Base-by-base conservation (phyloP, 2,329 filamentous ascomycete species). In the Daldinia sp. region DNA sequence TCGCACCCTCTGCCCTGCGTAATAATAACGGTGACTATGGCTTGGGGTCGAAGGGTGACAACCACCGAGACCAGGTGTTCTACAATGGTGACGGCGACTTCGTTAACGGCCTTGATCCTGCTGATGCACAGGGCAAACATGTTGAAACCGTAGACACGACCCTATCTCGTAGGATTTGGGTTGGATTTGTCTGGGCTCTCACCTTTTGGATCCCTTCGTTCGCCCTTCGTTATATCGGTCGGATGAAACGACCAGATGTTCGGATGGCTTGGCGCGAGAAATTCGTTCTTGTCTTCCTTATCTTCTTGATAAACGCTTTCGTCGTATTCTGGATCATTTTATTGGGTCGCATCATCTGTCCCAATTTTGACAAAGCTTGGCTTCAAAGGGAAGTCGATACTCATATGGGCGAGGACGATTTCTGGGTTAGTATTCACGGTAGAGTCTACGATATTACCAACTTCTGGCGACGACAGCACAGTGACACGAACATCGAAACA, bases 191-290 rank as follows among this genome's bases (percentile, higher is more conserved):
- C 2, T 98, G 94, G 93, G 85, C 86, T 0, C 69, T 96, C 49
- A 99, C 95, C 0, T 98, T 93, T 75, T 98, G 92, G 91, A 95
- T 97, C 68, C 95, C 95, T 0, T 98, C 94, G 0, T 91, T 92
- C 48, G 68, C 91, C 1, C 87, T 99, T 13, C 85, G 86, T n/a
- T 90, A 84, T 62, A 73, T 98, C 60, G 95, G 95, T 29, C 91
- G 94, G 19, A 99, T 99, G 95, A 96, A 96, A 79, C 89, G 95
- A 57, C 95, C 94, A 1, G 95, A 99, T 78, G 93, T 99, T 7
- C 91, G 95, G 23, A 91, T 97, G 87, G 95, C 95, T 0, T 99
- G 95, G 95, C 87, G 95, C 77, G 95, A 99, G 74, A 99, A 99
- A 78, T 52, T 99, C 9, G 90, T 95, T 0, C 81, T 99, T 9